Base-by-base conservation (phyloP, 495 filamentous ascomycete genomes). In the Xylaria acuta region DNA sequence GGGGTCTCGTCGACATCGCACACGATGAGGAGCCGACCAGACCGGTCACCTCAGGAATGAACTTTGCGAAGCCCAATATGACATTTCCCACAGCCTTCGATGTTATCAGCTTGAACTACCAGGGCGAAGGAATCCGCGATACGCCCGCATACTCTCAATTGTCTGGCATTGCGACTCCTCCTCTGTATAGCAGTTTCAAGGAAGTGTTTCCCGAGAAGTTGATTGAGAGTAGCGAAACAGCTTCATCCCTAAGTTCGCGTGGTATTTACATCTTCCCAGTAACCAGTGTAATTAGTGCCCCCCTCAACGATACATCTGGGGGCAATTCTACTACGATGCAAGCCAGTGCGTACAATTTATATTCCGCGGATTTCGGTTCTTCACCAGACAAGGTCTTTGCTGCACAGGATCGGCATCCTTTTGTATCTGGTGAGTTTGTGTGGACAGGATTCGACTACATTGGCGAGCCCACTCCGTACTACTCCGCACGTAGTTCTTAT, bases 41-140 rank as follows among this genome's bases (percentile, higher is more conserved):
- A 22, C 79, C 63, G 32, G 58, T 64, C 0, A 84, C 84, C 3
- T 71, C 74, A 5, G 78, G 72, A 5, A 80, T 83, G 81, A 83
- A 84, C 75, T 25, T 5, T 14, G 82, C 80, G 3, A 45, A 58
- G 5, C 68, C 81, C 0, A 69, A 71, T 18, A 76, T 41, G 4
- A 56, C 75, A 2, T 75, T 84, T 18, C 71, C 80, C 60, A 60
- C 63, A 6, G 75, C 73, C 5, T 20, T 82, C 36, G 84, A 85
- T 69, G 75, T 84, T 45, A 75, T 79, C 9, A 75, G 80, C 22
- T 59, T 85, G 30, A 84, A 85, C 73, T 85, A 85, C 70, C 81
- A 84, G 59, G 84, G 82, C 47, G 84, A 84, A 58, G 82, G 82
- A 27, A 64, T 64, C 7, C 62, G 62, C 7, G 62, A 64, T 41